Evolutionary conservation across 345 rosid genomes (phyloP).

Genomic region (Acer saccharum): DNA sequence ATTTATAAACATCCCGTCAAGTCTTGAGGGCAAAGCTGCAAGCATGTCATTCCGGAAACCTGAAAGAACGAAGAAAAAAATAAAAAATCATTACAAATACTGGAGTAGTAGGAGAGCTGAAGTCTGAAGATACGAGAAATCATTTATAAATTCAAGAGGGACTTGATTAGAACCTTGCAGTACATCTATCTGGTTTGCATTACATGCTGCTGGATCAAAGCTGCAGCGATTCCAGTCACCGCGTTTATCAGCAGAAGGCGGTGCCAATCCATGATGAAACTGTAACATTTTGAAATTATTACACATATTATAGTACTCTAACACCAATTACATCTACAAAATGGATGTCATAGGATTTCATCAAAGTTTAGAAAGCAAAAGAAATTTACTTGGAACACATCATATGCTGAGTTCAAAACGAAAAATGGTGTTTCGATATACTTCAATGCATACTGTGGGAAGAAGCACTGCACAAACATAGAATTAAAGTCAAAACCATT

Average conservation of each 20-base stretch:
- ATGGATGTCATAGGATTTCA: not conserved
- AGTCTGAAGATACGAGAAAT: slow-evolving; percentile 4
- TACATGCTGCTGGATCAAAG: slow-evolving; percentile 55
- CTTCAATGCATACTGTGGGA: slow-evolving; percentile 73
- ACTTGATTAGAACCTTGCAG: slow-evolving; percentile 56
- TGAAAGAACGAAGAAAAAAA: slow-evolving; percentile 21
- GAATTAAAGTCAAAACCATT: slow-evolving; percentile 8
- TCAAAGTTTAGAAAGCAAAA: not conserved
- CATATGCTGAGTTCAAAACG: slow-evolving; percentile 89
- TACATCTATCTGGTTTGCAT: slow-evolving; percentile 48
- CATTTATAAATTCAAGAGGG: not conserved
- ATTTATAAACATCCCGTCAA: slow-evolving; percentile 84
- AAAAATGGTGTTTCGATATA: slow-evolving; percentile 74
- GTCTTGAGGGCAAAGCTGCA: slow-evolving; percentile 42
- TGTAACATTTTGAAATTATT: slow-evolving; percentile 30
- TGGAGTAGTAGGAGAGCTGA: not conserved
- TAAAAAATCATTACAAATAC: not conserved
- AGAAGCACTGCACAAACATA: slow-evolving; percentile 68
- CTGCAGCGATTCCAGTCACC: slow-evolving; percentile 85
- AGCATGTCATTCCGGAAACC: slow-evolving; percentile 87
- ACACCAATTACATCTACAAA: not conserved
- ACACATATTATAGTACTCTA: not conserved
- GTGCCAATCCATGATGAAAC: slow-evolving; percentile 83
- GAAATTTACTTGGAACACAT: slow-evolving; percentile 73
- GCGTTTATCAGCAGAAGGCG: slow-evolving; percentile 66